These are phyloP conservation scores for Arthrobotrys conoides DNA, from an alignment of 2,329 filamentous ascomycete species.

Conservation along the genomic window DNA sequence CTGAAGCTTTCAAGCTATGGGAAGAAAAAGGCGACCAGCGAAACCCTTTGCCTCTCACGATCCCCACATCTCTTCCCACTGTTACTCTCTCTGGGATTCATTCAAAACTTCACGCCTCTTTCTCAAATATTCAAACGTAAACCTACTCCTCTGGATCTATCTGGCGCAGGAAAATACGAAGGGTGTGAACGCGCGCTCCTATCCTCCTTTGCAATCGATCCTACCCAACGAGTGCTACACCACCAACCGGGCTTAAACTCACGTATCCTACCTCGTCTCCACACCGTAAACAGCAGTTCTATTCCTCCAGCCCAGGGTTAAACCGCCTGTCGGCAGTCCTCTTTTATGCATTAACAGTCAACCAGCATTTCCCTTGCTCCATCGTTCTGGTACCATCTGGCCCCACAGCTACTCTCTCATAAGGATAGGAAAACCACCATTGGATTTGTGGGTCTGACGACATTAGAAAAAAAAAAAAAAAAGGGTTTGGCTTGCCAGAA, in stretches of 20 bases:
- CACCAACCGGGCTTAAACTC: conserved; percentile 57
- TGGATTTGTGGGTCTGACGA: conserved; percentile 51
- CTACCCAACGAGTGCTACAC: conserved; percentile 61
- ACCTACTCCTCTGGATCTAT: conserved; percentile 14
- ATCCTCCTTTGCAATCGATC: conserved; percentile 47
- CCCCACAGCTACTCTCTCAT: conserved; percentile 41
- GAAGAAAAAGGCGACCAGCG: conserved; percentile 20
- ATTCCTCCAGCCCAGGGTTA: conserved; percentile 38
- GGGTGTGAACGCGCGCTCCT: conserved; percentile 47
- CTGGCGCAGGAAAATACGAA: conserved; percentile 32
- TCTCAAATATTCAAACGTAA: conserved; percentile 22
- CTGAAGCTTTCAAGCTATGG: conserved; percentile 43
- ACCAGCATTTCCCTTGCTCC: conserved; percentile 55
- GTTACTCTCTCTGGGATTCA: conserved; percentile 32
- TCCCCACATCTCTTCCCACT: conserved; percentile 39
- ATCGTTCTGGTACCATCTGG: conserved; percentile 41
- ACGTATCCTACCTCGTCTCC: conserved; percentile 61
- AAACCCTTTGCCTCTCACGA: conserved; percentile 8
- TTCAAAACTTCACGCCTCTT: conserved; percentile 3
- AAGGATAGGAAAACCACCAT: conserved; percentile 15
- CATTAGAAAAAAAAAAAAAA: conserved; percentile 31
- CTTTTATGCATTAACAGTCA: conserved; percentile 41
- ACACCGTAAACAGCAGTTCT: conserved; percentile 57
- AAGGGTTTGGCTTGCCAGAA: conserved; percentile 30
- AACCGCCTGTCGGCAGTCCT: conserved; percentile 52